phyloP scores from a whole-genome alignment of 108 stramenopile genomes.

The Ochromonas danica region DNA sequence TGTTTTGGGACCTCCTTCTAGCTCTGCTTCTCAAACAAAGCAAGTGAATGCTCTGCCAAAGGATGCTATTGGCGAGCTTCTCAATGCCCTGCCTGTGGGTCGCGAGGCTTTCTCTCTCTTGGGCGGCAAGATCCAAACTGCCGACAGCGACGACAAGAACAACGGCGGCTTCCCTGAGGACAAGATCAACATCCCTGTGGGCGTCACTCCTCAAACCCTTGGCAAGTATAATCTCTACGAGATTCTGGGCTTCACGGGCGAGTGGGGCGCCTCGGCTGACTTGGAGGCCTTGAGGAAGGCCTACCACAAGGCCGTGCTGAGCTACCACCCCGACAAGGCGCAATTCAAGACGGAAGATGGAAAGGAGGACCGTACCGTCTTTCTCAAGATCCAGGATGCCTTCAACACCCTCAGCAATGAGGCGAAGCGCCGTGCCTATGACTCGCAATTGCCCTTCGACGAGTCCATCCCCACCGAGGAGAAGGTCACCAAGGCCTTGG shows the following conservation, averaged over 20 bases:
- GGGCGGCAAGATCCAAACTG: conserved; percentile 28
- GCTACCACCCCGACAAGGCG: conserved; percentile 49
- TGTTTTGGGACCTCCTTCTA: conserved; percentile 20
- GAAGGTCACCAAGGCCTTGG: conserved; percentile 47
- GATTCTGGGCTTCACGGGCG: conserved; percentile 39
- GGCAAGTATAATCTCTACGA: conserved; percentile 37
- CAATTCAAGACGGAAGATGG: conserved; percentile 63
- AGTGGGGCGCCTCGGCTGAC: conserved; percentile 30
- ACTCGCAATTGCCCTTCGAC: conserved; percentile 89
- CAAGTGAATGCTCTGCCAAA: neutral
- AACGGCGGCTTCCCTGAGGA: conserved; percentile 37
- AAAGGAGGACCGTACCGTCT: conserved; percentile 65
- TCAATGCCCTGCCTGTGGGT: neutral
- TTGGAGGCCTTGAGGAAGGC: conserved; percentile 46
- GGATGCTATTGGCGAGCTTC: neutral
- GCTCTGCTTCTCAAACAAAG: neutral
- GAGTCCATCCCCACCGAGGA: conserved; percentile 76
- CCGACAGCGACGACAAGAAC: conserved; percentile 4
- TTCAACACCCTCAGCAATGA: conserved; percentile 81
- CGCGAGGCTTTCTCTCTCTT: neutral
- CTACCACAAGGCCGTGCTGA: conserved; percentile 45
- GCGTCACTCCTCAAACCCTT: conserved; percentile 9
- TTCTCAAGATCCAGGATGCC: conserved; percentile 88
- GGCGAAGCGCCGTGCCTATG: conserved; percentile 79
- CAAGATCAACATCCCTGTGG: conserved; percentile 17